Percentiles rank a stretch among this genome's conserved stretches.
Conservation (phyloP, 805 yeast genomes). For the Teunomyces kruisii region DNA sequence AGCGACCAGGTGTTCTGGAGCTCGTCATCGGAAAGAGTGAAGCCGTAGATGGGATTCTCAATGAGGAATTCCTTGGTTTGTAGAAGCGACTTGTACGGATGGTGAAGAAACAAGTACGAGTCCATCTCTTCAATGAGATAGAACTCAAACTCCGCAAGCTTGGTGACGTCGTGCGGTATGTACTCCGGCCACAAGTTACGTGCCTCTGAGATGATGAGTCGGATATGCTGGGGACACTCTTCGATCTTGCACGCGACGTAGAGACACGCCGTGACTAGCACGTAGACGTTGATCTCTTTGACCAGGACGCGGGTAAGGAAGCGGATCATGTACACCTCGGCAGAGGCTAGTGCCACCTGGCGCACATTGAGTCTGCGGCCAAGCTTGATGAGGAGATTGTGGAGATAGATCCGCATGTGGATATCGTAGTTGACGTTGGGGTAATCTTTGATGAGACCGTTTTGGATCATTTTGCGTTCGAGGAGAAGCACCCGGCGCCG, state of each 20-base stretch:
- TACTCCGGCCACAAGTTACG: slow-evolving; percentile 92
- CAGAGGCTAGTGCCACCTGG: slow-evolving; percentile 84
- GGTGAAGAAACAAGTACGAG: slow-evolving; percentile 68
- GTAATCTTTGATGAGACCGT: slow-evolving; percentile 43
- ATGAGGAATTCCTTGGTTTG: slow-evolving; percentile 49
- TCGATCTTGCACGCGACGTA: slow-evolving; percentile 93
- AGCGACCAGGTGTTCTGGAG: slow-evolving; percentile 86
- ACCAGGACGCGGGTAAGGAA: slow-evolving; percentile 71
- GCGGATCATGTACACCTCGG: slow-evolving; percentile 81
- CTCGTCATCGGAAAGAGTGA: slow-evolving; percentile 57
- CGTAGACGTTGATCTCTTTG: slow-evolving; percentile 78
- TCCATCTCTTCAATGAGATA: slow-evolving; percentile 87
- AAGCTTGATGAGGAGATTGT: slow-evolving; percentile 66
- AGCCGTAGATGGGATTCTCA: slow-evolving; percentile 29
- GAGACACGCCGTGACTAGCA: slow-evolving; percentile 78
- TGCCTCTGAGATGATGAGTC: slow-evolving; percentile 81
- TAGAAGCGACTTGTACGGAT: slow-evolving; percentile 65
- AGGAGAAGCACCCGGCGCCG: slow-evolving; percentile 40
- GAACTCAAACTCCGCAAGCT: slow-evolving; percentile 93
- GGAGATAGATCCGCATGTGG: slow-evolving; percentile 75
- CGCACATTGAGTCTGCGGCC: slow-evolving; percentile 78
- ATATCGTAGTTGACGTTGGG: slow-evolving; percentile 52
- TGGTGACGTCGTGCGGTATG: slow-evolving; percentile 86
- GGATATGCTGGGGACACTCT: slow-evolving; percentile 91
- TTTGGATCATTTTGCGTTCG: slow-evolving; percentile 44